Conservation (phyloP, 202 grass and related monocot species). For the Zizania palustris region DNA sequence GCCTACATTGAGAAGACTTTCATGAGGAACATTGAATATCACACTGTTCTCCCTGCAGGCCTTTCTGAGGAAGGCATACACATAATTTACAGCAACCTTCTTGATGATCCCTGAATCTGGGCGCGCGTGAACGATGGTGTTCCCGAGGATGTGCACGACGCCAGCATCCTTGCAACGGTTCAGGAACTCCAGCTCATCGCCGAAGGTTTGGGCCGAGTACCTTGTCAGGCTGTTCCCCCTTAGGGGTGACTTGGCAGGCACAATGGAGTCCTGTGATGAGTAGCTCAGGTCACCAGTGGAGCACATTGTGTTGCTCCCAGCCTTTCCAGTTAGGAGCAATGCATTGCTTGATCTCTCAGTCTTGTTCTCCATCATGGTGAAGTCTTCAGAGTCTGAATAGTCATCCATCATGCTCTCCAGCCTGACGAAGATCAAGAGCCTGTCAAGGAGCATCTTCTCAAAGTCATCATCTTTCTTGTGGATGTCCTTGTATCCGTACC, state of each 20-base stretch:
- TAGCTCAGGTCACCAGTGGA: constrained; percentile 52
- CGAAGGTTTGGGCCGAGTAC: constrained; percentile 47
- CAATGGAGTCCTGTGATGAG: constrained; percentile 59
- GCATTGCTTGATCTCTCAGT: constrained; percentile 27
- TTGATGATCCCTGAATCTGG: constrained; percentile 69
- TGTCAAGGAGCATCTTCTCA: constrained; percentile 82
- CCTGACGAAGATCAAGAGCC: constrained; percentile 63
- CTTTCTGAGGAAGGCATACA: constrained; percentile 82
- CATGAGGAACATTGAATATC: constrained; percentile 91
- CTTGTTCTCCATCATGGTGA: constrained; percentile 45
- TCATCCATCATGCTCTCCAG: constrained; percentile 87
- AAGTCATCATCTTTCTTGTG: constrained; percentile 84
- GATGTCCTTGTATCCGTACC: constrained; percentile 92
- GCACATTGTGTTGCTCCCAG: constrained; percentile 43
- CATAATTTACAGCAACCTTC: constrained; percentile 74
- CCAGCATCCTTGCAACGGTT: constrained; percentile 77
- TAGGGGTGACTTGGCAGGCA: constrained; percentile 39
- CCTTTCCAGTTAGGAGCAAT: constrained; percentile 14
- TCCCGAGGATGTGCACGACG: constrained; percentile 81
- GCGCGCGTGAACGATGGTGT: constrained; percentile 61
- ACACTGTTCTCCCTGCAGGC: constrained; percentile 88
- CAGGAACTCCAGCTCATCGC: constrained; percentile 68
- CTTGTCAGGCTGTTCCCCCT: constrained; percentile 53
- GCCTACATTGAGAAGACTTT: constrained; percentile 87
- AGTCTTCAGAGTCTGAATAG: constrained; percentile 72